Conservation (phyloP, 805 yeast genomes). For the Isabelozyma gotoi region DNA sequence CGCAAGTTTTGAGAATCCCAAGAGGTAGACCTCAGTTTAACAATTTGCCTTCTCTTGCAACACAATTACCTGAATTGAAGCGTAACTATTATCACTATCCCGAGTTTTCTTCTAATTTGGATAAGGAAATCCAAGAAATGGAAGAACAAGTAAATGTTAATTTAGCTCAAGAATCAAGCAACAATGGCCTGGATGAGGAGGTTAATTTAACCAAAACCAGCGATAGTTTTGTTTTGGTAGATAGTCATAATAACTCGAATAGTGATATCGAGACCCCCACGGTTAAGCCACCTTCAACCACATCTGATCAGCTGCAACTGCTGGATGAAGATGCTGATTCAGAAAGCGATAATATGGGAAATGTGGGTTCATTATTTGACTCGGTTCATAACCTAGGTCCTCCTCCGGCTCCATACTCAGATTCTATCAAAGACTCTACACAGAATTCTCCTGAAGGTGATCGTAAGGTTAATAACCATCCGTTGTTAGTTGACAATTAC, state of each 20-base stretch:
- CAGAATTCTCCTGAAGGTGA: conserved; percentile 13
- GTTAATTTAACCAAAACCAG: neutral
- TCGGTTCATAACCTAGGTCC: conserved; percentile 7
- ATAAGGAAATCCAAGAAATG: conserved; percentile 12
- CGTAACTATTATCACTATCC: conserved; percentile 32
- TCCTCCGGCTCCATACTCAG: conserved; percentile 16
- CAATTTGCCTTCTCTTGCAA: conserved; percentile 35
- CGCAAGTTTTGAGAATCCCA: conserved; percentile 46
- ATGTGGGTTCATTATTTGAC: conserved; percentile 6
- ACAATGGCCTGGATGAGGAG: conserved; percentile 4
- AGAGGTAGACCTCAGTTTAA: conserved; percentile 40
- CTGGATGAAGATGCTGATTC: conserved; percentile 30
- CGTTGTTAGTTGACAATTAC: conserved; percentile 17
- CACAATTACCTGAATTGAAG: conserved; percentile 26
- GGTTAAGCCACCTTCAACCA: conserved; percentile 2
- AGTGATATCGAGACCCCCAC: conserved; percentile 1
- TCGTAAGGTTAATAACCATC: conserved; percentile 11
- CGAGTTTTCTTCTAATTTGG: conserved; percentile 11
- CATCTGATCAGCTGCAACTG: conserved; percentile 14
- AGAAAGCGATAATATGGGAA: conserved; percentile 14
- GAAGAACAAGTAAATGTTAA: conserved; percentile 9
- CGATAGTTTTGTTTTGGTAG: conserved; percentile 21
- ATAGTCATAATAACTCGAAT: conserved; percentile 7
- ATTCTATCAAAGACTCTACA: conserved; percentile 17
- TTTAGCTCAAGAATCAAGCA: conserved; percentile 5